Evolutionary conservation across 2,329 filamentous ascomycete genomes (phyloP), one percentile per base, ranked within the genome.

Genomic region (Cladosporium sphaerospermum): DNA sequence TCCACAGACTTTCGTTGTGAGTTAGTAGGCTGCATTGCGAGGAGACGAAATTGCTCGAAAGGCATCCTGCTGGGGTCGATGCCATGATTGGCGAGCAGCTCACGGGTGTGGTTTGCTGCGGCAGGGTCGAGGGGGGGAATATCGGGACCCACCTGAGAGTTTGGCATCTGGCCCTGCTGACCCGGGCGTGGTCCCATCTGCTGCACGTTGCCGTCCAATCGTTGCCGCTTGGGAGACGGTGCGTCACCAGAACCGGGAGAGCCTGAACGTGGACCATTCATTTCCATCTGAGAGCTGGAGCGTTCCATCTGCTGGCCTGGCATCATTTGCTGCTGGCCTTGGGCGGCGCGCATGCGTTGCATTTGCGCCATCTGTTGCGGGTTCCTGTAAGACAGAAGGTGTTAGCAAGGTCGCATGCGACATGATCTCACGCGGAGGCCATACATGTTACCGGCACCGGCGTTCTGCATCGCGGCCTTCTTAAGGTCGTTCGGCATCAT

Each of bases 181-280:
- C 62, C 64, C 53, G 62, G 62, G 51, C 64, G 63, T 52, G 58
- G 60, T 43, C 59, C 86, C 80, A 91, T 86, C 62, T 85, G 86
- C 65, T 84, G 84, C 57, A 84, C 83, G 67, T 88, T 88, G 64
- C 85, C 84, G 59, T 91, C 88, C 56, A 96, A 80, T 54, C 91
- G 87, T 54, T 85, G 88, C 64, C 91, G 82, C 75, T 97, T 97
- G 2, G 92, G 92, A 32, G 92, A 97, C 4, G 90, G 89, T 23
- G 89, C 90, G 50, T 96, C 91, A 52, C 84, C 85, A 36, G 86
- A 85, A 47, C 84, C 83, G 7, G 92, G 92, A 33, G 92, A 96
- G 54, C 85, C 84, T 28, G 89, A 85, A 55, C 90, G 73, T 61
- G 85, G 84, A 56, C 86, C 87, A 71, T 86, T 89, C 70, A 86